phyloP scores from a whole-genome alignment of 371 early-diverging fungal species.

The Chytridium lagenaria region DNA sequence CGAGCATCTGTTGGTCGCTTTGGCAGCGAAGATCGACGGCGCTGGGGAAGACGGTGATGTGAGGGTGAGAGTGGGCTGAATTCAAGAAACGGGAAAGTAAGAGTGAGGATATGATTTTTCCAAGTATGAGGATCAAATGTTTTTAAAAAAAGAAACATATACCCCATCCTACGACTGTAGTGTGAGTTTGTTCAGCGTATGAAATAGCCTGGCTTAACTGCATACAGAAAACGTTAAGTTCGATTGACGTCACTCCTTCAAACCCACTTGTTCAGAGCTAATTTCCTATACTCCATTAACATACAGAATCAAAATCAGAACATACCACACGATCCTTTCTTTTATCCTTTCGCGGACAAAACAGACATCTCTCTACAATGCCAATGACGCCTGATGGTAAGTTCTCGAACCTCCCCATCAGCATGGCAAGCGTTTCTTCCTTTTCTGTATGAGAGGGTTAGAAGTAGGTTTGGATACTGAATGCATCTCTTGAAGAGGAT shows the following conservation, averaged over 20 bases:
- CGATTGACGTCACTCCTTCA: neutral
- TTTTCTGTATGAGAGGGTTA: conserved; percentile 53
- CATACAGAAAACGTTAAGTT: neutral
- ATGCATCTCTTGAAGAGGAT: too few relatives aligned
- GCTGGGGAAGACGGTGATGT: conserved; percentile 77
- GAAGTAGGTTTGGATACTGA: too few relatives aligned
- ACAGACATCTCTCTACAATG: conserved; percentile 60
- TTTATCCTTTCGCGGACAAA: conserved; percentile 75
- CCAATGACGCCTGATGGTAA: conserved; percentile 46
- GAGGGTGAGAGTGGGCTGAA: conserved; percentile 67
- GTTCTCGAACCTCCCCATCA: conserved; percentile 59
- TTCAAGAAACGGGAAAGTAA: too few relatives aligned
- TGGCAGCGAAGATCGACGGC: conserved; percentile 78
- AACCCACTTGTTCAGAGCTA: conserved; percentile 33
- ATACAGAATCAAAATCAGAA: conserved; percentile 28
- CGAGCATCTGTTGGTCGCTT: conserved; percentile 68
- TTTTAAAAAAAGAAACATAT: too few relatives aligned
- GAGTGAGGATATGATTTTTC: conserved; percentile 1
- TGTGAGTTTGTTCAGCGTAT: conserved; percentile 66
- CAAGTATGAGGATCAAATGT: neutral
- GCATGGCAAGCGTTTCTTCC: conserved; percentile 77
- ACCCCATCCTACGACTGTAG: conserved; percentile 73
- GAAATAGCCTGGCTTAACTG: conserved; percentile 72
- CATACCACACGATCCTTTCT: conserved; percentile 76
- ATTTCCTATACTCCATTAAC: conserved; percentile 15